These are phyloP conservation scores for Russula dissimulans DNA, from an alignment of 768 basidiomycete species.

Conservation along the genomic window DNA sequence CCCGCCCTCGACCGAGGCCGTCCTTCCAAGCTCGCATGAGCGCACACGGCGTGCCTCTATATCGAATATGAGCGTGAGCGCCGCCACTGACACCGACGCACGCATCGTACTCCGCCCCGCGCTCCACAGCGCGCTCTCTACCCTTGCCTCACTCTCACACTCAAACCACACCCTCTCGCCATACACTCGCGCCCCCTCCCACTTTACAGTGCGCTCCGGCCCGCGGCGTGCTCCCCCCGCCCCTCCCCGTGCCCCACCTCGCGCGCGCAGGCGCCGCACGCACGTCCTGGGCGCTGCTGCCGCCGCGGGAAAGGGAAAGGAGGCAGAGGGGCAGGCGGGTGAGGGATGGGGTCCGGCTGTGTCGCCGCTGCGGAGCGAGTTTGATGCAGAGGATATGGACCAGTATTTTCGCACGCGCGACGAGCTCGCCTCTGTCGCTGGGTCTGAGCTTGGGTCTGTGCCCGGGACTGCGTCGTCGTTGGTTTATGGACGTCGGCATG, in stretches of 20 bases:
- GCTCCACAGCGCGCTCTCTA: conserved; percentile 67
- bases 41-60: conserved; percentile 29
- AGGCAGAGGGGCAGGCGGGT: conserved; percentile 1
- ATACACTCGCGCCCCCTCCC: conserved; percentile 81
- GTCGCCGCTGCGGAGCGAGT: conserved; percentile 35
- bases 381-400: conserved; percentile 66
- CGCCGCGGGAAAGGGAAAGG: conserved; percentile 5
- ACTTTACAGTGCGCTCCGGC: conserved; percentile 87
- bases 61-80: conserved; percentile 28
- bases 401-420: conserved; percentile 50
- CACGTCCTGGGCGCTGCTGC: conserved; percentile 33
- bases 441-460: neutral
- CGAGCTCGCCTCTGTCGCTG: conserved; percentile 16
- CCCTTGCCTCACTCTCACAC: conserved; percentile 75
- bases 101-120: conserved; percentile 53
- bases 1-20: conserved; percentile 33
- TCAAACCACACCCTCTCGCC: conserved; percentile 94
- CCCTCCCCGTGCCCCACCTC: conserved; percentile 47
- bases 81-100: conserved; percentile 27
- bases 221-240: conserved; percentile 42
- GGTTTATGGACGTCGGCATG: neutral
- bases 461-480: neutral
- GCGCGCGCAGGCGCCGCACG: conserved; percentile 63
- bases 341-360: conserved; percentile 10
- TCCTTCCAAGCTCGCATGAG: conserved; percentile 6